Base-by-base conservation (phyloP, 1,139 yeast species). In the Yamadazyma jaroonii region DNA sequence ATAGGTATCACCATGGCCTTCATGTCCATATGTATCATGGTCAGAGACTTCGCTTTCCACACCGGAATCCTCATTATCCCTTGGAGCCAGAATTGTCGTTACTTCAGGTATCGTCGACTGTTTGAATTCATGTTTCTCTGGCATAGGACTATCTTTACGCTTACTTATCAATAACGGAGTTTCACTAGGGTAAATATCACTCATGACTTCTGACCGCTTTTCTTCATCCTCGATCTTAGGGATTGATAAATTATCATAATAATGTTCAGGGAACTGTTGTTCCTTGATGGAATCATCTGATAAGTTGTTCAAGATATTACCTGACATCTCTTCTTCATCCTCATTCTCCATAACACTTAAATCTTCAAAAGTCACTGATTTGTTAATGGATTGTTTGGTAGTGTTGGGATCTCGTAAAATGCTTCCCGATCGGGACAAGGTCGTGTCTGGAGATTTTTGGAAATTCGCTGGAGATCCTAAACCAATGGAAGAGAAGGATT, bases 281-380 rank as follows among this genome's bases (percentile, higher is more conserved):
- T 40, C 45, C 15, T 42, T 40, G 28, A 29, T 38, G 31, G 39
- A 28, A 17, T 37, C 44, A 15, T 42, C 34, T 6, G 20, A 15
- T 11, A 27, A 12, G 17, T 13, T 27, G 15, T 27, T 27, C 15
- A 17, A 17, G 20, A 11, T 27, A 8, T 13, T n/a, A 6, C 14
- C 17, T 11, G 29, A 4, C 10, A 15, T 17, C 5, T 44, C 36
- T 14, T 36, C 43, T 10, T 37, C 44, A 25, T 49, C 57, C 31
- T 57, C 63, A n/a, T 57, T 49, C 27, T 57, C 61, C 38, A 63
- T 36, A n/a, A 58, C 61, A 4, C 59, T 59, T 38, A 68, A 50
- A 45, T 63, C 61, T 41, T 67, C 73, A 47, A 69, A 69, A 3
- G 72, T 67, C 15, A 69, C 74, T 30, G 68, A 60, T 49, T 69